These are phyloP conservation scores for Aspergillus japonicus DNA, from an alignment of 2,329 filamentous ascomycete species.

Conservation along the genomic window DNA sequence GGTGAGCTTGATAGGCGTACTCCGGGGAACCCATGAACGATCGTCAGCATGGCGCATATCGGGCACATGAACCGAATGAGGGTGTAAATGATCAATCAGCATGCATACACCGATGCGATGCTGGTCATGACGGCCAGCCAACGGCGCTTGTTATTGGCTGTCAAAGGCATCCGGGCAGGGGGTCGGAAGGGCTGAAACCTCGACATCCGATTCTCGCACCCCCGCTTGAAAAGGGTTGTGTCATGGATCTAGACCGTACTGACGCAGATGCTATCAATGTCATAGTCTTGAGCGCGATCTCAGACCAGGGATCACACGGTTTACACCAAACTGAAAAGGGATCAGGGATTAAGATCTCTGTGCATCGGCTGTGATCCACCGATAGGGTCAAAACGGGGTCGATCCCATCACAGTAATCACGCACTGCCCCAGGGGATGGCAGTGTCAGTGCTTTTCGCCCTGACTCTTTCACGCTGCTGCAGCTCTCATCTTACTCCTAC, in stretches of 20 bases:
- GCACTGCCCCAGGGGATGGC: conserved; percentile 17
- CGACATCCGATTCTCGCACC: conserved; percentile 9
- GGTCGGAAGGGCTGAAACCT: conserved; percentile 20
- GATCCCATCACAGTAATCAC: conserved; percentile 16
- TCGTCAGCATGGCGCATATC: conserved; percentile 13
- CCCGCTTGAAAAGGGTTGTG: conserved; percentile 16
- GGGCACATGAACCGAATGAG: conserved; percentile 18
- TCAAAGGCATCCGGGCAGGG: conserved; percentile 9
- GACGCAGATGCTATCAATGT: conserved; percentile 9
- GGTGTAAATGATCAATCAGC: conserved; percentile 14
- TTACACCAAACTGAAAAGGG: conserved; percentile 2
- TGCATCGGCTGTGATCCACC: conserved; percentile 16
- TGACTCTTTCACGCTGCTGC: background rate
- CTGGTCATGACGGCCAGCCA: conserved; percentile 3
- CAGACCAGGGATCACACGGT: conserved; percentile 1
- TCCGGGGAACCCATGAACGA: conserved; percentile 20
- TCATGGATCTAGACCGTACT: conserved; percentile 17
- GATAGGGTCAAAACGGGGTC: conserved; percentile 22
- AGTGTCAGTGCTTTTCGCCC: conserved; percentile 1
- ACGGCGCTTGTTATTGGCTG: conserved; percentile 11
- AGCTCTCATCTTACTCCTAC: background rate
- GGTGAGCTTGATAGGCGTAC: conserved; percentile 16
- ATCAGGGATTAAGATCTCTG: conserved; percentile 14
- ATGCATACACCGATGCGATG: conserved; percentile 9
- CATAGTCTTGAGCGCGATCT: conserved; percentile 7